phyloP scores from a whole-genome alignment of 2,329 filamentous ascomycete species.

The Cyphellophora attinorum region DNA sequence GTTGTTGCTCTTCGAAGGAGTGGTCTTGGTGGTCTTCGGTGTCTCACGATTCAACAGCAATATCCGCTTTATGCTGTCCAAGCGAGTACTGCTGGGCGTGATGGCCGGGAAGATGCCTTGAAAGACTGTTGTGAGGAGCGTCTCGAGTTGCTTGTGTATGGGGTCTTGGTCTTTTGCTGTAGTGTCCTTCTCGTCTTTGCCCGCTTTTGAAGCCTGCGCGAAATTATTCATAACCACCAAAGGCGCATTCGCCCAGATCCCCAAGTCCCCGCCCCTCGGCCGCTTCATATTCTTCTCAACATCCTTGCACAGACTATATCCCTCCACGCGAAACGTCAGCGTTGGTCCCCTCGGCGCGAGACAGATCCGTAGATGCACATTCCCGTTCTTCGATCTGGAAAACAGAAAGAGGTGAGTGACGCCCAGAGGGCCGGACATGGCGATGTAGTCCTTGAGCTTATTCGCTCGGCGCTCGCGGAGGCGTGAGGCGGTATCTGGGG shows the following conservation, averaged over 20 bases:
- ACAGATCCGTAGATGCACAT: conserved; percentile 83
- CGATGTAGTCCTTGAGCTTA: conserved; percentile 79
- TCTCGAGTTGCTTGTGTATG: conserved; percentile 89
- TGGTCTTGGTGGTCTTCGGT: too few species aligned
- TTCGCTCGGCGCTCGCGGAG: conserved; percentile 77
- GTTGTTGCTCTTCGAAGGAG: too few species aligned
- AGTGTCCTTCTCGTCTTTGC: too few species aligned
- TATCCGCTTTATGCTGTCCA: conserved; percentile 86
- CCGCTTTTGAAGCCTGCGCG: conserved; percentile 51
- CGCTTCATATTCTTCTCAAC: conserved; percentile 74
- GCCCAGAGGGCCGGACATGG: conserved; percentile 89
- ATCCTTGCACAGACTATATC: conserved; percentile 89
- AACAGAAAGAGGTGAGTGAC: conserved; percentile 91
- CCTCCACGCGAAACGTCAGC: conserved; percentile 86
- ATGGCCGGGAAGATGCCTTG: conserved; percentile 94
- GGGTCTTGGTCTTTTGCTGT: conserved; percentile 51
- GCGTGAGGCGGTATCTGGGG: conserved; percentile 82
- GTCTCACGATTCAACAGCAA: conserved; percentile 83
- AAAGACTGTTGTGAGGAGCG: conserved; percentile 85
- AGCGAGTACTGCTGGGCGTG: conserved; percentile 78
- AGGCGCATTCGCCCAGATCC: conserved; percentile 72
- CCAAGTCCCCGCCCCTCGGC: conserved; percentile 62
- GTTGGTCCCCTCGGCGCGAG: conserved; percentile 86
- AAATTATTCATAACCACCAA: conserved; percentile 99
- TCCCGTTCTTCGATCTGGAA: conserved; percentile 78